Base-by-base conservation (phyloP, 257 asterid species). In the Scutellaria baicalensis region DNA sequence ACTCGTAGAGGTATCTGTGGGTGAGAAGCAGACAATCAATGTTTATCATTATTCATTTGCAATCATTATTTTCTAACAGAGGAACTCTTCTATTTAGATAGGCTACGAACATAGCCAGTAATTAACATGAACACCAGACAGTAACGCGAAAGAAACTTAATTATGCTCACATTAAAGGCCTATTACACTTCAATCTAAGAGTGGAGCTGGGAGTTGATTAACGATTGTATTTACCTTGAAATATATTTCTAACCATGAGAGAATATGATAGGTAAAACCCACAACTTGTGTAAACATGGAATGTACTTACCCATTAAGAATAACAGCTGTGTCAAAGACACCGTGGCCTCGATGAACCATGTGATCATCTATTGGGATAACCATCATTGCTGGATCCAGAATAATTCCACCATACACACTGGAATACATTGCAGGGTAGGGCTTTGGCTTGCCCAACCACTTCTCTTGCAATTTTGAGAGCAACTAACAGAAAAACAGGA, bases 341-440 rank as follows among this genome's bases (percentile, higher is more conserved):
- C 96, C 98, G 21, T 93, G 98, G 6, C 98, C 98, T 36, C 98
- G 89, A 79, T 93, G 97, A 76, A 83, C 96, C 97, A 90, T 88
- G 84, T 93, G 97, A 69, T 93, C 98, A 70, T 93, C 97, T 14
- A 90, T 81, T 1, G 95, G 95, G 71, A 90, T 85, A 45, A 88
- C 87, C 98, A 93, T 93, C 97, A 90, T 80, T 1, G 92, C 89
- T 40, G 97, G 95, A 74, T 90, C 96, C 59, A 90, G 89, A 82
- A 84, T 78, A 47, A 93, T 90, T 64, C 97, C 97, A 57, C 95
- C 97, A 69, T 56, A 88, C 9, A 85, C 67, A 62, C 96, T 88
- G 9, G 98, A 88, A 85, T 88, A 93, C 97, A 90, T 90, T 6
- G 95, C 97, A 6, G 95, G 96, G 70, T 86, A 90, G 5, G 92